phyloP scores from a whole-genome alignment of 768 basidiomycete genomes.

The Rhodocollybia butyracea region DNA sequence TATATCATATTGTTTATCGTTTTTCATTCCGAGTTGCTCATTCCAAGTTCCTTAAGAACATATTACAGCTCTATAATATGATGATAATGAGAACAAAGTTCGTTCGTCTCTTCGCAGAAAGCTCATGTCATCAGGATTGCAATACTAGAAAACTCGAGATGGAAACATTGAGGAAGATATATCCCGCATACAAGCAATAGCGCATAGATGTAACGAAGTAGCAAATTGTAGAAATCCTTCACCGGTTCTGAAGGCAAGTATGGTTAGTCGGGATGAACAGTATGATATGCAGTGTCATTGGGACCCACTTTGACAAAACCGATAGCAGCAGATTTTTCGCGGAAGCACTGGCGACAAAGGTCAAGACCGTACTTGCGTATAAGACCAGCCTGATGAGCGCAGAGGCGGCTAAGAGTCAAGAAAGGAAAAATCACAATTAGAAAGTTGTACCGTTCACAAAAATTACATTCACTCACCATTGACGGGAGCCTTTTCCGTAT shows the following conservation, averaged over 20 bases:
- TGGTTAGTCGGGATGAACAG: not conserved
- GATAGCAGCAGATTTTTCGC: slow-evolving; percentile 90
- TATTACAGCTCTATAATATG: too few species aligned
- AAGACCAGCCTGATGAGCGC: slow-evolving; percentile 96
- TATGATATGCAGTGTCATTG: not conserved
- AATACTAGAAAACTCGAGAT: too few species aligned
- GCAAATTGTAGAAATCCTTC: slow-evolving; percentile 15
- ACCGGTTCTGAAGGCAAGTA: slow-evolving; percentile 39
- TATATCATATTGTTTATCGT: slow-evolving; percentile 9
- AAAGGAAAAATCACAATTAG: not conserved
- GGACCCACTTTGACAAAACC: slow-evolving; percentile 86
- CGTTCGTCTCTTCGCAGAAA: too few species aligned
- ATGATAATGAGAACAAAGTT: too few species aligned
- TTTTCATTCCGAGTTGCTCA: not conserved
- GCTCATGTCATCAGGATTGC: too few species aligned
- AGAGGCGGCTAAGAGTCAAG: slow-evolving; percentile 68
- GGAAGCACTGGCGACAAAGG: slow-evolving; percentile 98
- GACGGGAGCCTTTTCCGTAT: slow-evolving; percentile 92
- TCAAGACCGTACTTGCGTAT: slow-evolving; percentile 97
- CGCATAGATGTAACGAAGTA: not conserved
- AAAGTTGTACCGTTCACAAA: slow-evolving; percentile 6
- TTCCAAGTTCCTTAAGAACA: not conserved
- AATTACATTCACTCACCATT: slow-evolving; percentile 63
- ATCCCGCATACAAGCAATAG: slow-evolving; percentile 6
- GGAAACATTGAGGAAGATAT: not conserved